Evolutionary conservation across 164 flowering plant genomes (phyloP).

Genomic region (Vitis rupestris): DNA sequence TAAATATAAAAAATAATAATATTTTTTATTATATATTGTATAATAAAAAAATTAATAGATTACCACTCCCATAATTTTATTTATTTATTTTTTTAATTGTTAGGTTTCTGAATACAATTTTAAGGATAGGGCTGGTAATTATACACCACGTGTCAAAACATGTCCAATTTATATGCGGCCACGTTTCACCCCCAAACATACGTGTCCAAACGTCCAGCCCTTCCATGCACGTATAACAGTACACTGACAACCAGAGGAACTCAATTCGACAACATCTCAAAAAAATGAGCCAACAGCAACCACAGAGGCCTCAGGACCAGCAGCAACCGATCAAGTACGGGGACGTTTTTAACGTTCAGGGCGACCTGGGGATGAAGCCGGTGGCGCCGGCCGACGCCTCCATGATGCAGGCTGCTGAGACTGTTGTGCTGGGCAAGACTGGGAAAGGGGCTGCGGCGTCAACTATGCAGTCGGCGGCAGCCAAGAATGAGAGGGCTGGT

Average conservation of each 20-base stretch:
- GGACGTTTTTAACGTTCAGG: constrained; percentile 41
- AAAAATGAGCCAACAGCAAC: constrained; percentile 54
- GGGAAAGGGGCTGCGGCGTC: constrained; percentile 47
- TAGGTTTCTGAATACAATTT: too few species aligned
- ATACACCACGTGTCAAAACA: too few species aligned
- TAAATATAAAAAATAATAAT: too few species aligned
- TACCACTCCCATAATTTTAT: too few species aligned
- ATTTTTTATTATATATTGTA: too few species aligned
- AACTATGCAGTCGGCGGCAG: constrained; percentile 43
- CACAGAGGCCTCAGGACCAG: constrained; percentile 16
- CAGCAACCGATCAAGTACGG: constrained; percentile 44
- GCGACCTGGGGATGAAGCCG: constrained; percentile 38
- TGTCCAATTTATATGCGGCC: background rate
- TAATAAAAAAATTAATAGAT: too few species aligned
- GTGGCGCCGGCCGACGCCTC: constrained; percentile 48
- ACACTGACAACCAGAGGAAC: background rate
- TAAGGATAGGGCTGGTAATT: too few species aligned
- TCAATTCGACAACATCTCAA: background rate
- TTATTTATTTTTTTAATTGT: too few species aligned
- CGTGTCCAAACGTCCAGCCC: background rate
- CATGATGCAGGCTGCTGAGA: constrained; percentile 53
- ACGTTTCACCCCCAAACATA: background rate
- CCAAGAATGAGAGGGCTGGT: constrained; percentile 29
- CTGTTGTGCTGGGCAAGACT: constrained; percentile 36
- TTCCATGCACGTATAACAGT: too few species aligned